A percentile compares a stretch with the other conserved stretches of the same genome.
These are phyloP conservation scores for Vachellia collinsii DNA, from an alignment of 306 rosid genomes.

Conservation along the genomic window DNA sequence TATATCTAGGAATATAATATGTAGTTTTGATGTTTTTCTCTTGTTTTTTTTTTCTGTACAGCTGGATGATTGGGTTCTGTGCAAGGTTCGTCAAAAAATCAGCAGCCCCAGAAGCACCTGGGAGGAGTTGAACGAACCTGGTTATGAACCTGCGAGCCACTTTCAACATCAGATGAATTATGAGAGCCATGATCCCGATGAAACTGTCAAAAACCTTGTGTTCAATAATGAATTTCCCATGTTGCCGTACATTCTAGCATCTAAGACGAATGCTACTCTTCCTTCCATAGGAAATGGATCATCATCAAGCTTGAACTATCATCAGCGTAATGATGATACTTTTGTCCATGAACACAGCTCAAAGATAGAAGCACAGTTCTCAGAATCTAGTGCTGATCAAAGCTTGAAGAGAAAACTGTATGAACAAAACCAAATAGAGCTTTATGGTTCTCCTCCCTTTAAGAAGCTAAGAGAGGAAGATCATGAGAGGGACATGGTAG, in stretches of 20 bases:
- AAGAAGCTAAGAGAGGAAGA: conserved; percentile 42
- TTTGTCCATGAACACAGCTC: conserved; percentile 36
- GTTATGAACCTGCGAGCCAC: conserved; percentile 41
- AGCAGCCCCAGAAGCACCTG: conserved; percentile 45
- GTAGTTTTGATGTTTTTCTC: conserved; percentile 25
- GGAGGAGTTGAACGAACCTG: conserved; percentile 47
- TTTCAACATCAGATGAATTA: conserved; percentile 34
- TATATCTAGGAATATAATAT: background rate
- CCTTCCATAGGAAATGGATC: conserved; percentile 38
- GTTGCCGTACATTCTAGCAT: conserved; percentile 65
- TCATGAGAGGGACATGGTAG: conserved; percentile 30
- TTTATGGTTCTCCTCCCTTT: conserved; percentile 31
- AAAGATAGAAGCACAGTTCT: conserved; percentile 29
- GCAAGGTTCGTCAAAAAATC: conserved; percentile 57
- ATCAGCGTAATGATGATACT: conserved; percentile 34
- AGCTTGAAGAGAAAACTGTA: conserved; percentile 49
- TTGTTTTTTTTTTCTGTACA: conserved; percentile 32
- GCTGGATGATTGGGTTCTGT: conserved; percentile 85
- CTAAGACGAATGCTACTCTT: conserved; percentile 33
- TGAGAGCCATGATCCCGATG: conserved; percentile 50
- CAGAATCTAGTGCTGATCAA: conserved; percentile 39
- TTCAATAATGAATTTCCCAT: conserved; percentile 57
- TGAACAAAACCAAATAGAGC: conserved; percentile 39
- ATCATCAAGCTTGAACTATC: conserved; percentile 47
- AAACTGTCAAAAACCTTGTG: conserved; percentile 43